A percentile compares a stretch with the other conserved stretches of the same genome.
These are phyloP conservation scores for Auricularia auricula-judae DNA, from an alignment of 768 basidiomycete genomes.

Conservation along the genomic window DNA sequence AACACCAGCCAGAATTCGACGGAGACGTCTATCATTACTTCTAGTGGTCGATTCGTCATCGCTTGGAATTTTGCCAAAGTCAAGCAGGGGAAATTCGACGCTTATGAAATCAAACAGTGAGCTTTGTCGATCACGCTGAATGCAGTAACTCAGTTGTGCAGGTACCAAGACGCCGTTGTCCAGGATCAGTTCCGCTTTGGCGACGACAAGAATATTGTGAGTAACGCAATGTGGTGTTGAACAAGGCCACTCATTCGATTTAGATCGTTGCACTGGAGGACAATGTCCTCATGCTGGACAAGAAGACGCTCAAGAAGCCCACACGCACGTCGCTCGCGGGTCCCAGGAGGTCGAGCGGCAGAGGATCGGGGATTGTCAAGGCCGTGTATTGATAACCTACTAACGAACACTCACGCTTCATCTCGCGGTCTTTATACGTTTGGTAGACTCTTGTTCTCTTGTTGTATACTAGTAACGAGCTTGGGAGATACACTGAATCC, in stretches of 20 bases:
- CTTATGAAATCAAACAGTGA: constrained; percentile 87
- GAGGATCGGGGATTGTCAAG: constrained; percentile 17
- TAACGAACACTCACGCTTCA: neutral
- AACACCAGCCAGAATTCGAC: constrained; percentile 80
- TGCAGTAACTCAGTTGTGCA: constrained; percentile 11
- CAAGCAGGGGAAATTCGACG: constrained; percentile 81
- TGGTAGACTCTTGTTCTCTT: neutral
- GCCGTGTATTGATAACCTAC: constrained; percentile 13
- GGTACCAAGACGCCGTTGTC: constrained; percentile 86
- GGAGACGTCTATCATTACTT: constrained; percentile 93
- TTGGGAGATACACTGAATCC: neutral
- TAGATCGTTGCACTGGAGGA: constrained; percentile 93
- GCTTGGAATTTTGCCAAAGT: constrained; percentile 98
- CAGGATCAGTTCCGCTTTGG: constrained; percentile 98
- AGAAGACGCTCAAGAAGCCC: constrained; percentile 81
- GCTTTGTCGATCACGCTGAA: constrained; percentile 5
- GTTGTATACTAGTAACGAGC: neutral
- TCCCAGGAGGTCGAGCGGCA: constrained; percentile 12
- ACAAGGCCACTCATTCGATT: neutral
- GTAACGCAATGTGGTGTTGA: constrained; percentile 17
- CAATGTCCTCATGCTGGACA: constrained; percentile 88
- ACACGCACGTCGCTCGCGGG: constrained; percentile 37
- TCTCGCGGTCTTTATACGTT: neutral
- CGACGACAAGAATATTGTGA: constrained; percentile 90
- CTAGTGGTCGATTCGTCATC: constrained; percentile 82